Evolutionary conservation across 2,329 filamentous ascomycete species (phyloP).

Genomic region (Diaporthe vaccinii): DNA sequence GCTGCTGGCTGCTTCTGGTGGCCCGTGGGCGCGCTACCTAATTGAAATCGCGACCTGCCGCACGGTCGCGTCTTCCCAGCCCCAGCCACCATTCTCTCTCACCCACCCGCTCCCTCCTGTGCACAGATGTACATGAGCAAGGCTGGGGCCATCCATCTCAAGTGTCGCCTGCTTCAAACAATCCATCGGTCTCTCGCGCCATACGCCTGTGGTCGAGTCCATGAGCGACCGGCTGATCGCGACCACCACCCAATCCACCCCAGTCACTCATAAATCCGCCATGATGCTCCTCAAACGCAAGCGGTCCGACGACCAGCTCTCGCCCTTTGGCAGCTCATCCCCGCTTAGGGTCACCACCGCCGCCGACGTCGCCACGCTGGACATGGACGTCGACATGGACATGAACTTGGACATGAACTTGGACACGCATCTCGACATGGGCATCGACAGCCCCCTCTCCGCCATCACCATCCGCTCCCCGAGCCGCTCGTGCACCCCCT

Average conservation of each 20-base stretch:
- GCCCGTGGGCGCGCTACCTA: neutral
- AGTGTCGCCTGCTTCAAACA: neutral
- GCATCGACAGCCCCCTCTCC: constrained; percentile 48
- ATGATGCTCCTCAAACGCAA: constrained; percentile 74
- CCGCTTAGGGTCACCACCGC: constrained; percentile 48
- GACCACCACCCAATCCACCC: neutral
- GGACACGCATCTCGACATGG: constrained; percentile 44
- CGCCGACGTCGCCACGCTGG: constrained; percentile 49
- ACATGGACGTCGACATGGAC: constrained; percentile 25
- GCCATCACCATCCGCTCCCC: constrained; percentile 47
- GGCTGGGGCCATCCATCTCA: neutral
- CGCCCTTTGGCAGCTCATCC: constrained; percentile 57
- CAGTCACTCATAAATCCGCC: neutral
- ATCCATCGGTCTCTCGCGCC: neutral
- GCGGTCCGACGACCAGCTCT: constrained; percentile 71
- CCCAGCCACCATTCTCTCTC: neutral
- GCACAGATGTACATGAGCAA: neutral
- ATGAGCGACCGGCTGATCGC: neutral
- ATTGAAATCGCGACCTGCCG: constrained; percentile 32
- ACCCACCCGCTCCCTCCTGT: neutral
- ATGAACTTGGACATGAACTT: constrained; percentile 17
- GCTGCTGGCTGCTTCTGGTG: too few relatives aligned
- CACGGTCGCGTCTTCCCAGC: constrained; percentile 31
- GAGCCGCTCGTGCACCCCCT: constrained; percentile 51
- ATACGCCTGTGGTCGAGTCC: neutral